Percentiles rank a stretch among this genome's conserved stretches.
These are phyloP conservation scores for Staphylotrichum tortipilum DNA, from an alignment of 495 filamentous ascomycete species.

Conservation along the genomic window DNA sequence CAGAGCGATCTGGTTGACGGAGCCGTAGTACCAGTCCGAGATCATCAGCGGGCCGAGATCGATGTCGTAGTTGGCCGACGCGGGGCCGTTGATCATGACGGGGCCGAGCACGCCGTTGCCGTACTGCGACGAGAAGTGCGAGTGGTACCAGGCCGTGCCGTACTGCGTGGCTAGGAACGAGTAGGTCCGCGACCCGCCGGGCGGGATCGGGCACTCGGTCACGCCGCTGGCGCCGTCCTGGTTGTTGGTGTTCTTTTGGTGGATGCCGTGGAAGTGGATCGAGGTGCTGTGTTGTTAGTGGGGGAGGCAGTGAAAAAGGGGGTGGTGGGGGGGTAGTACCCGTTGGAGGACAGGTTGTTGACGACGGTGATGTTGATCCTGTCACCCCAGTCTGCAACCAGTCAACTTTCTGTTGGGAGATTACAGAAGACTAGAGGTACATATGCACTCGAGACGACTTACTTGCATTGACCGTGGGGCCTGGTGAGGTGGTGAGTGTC, in stretches of 20 bases:
- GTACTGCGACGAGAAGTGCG: background rate
- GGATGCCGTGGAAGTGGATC: constrained; percentile 50
- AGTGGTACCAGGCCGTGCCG: background rate
- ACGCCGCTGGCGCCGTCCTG: constrained; percentile 40
- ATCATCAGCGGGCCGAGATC: constrained; percentile 38
- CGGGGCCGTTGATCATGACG: background rate
- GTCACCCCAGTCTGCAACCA: constrained; percentile 46
- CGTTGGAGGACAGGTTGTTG: constrained; percentile 42
- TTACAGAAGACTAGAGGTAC: background rate
- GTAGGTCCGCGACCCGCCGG: constrained; percentile 23
- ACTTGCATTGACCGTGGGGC: constrained; percentile 45
- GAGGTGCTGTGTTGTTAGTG: constrained; percentile 20
- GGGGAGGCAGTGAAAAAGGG: no score
- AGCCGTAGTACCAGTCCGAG: constrained; percentile 40
- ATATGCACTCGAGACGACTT: background rate
- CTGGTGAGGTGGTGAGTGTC: no score
- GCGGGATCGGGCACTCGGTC: constrained; percentile 43
- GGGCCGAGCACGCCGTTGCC: background rate
- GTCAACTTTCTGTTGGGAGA: background rate
- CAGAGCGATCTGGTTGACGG: constrained; percentile 20
- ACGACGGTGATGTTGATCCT: constrained; percentile 46
- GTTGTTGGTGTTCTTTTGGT: constrained; percentile 21
- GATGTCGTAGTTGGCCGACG: background rate
- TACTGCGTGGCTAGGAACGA: background rate
- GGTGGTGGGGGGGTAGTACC: constrained; percentile 6